Conservation (phyloP, 305 asterid genomes). For the Fraxinus angustifolia region DNA sequence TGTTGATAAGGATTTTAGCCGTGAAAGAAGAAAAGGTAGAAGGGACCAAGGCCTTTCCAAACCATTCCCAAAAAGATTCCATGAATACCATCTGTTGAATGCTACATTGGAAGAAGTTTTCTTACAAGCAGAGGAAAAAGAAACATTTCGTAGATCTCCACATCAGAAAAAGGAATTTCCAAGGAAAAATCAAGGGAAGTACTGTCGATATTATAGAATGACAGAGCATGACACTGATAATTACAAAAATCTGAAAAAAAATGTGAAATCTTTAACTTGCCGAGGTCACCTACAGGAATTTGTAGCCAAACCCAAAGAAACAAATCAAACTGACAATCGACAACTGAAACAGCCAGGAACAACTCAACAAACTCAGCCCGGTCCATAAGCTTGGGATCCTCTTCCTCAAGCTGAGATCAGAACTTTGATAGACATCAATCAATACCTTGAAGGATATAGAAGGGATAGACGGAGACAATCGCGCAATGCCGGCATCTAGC, state of each 20-base stretch:
- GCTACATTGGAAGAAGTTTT: not conserved
- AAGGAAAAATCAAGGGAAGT: not conserved
- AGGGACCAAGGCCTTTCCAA: not conserved
- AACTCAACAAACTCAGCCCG: not conserved
- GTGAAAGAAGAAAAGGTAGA: not conserved
- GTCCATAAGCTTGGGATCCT: not conserved
- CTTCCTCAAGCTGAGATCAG: not conserved
- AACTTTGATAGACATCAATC: not conserved
- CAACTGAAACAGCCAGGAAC: not conserved
- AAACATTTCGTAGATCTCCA: not conserved
- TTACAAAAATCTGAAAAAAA: too few relatives aligned
- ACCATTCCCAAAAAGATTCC: not conserved
- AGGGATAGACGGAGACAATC: too few relatives aligned
- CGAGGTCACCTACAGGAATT: too few relatives aligned
- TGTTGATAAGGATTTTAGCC: not conserved
- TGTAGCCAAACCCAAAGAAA: too few relatives aligned
- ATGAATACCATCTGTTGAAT: not conserved
- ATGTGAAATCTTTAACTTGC: too few relatives aligned
- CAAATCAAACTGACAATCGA: too few relatives aligned
- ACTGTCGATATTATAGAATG: too few relatives aligned
- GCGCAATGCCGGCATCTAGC: too few relatives aligned
- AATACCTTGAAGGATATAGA: too few relatives aligned
- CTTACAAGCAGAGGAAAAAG: not conserved
- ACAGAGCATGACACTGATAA: too few relatives aligned
- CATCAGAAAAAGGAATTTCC: not conserved